A percentile compares a stretch with the other conserved stretches of the same genome.
phyloP scores from a whole-genome alignment of 2,329 filamentous ascomycete species.

The Diaporthe vexans region DNA sequence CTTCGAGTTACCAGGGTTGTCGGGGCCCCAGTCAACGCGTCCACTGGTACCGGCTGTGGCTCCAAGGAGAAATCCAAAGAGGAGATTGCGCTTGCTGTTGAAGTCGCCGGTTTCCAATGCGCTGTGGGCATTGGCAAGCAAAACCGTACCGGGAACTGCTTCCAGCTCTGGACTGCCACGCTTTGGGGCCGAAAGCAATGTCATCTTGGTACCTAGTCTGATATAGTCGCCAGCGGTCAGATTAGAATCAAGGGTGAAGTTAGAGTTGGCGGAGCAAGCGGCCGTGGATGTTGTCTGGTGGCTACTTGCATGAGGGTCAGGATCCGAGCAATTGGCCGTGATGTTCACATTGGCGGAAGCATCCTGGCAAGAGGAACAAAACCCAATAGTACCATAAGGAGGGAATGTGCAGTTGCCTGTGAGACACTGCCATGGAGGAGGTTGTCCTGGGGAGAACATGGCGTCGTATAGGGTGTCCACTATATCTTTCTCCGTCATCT shows the following conservation, averaged over 20 bases:
- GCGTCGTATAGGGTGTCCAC: not conserved
- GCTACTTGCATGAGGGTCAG: not conserved
- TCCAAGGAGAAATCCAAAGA: not conserved
- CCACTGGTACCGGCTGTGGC: not conserved
- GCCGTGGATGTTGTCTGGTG: not conserved
- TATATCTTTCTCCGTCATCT: not conserved
- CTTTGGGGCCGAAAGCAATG: not conserved
- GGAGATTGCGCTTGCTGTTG: not conserved
- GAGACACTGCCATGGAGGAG: not conserved
- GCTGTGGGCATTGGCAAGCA: too few relatives aligned
- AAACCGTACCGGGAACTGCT: too few relatives aligned
- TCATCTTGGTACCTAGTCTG: not conserved
- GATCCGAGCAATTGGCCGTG: not conserved
- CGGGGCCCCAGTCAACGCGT: not conserved
- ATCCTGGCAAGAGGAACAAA: not conserved
- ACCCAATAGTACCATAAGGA: not conserved
- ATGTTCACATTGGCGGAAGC: not conserved
- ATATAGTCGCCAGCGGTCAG: not conserved
- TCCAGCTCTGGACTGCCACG: too few relatives aligned
- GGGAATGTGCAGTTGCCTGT: constrained; percentile 2
- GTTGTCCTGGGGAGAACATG: not conserved
- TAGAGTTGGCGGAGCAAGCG: not conserved
- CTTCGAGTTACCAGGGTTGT: too few relatives aligned
- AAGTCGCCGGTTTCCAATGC: too few relatives aligned
- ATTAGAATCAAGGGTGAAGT: not conserved